These are phyloP conservation scores for Mucor irregularis DNA, from an alignment of 371 early-diverging fungal species.

Conservation along the genomic window DNA sequence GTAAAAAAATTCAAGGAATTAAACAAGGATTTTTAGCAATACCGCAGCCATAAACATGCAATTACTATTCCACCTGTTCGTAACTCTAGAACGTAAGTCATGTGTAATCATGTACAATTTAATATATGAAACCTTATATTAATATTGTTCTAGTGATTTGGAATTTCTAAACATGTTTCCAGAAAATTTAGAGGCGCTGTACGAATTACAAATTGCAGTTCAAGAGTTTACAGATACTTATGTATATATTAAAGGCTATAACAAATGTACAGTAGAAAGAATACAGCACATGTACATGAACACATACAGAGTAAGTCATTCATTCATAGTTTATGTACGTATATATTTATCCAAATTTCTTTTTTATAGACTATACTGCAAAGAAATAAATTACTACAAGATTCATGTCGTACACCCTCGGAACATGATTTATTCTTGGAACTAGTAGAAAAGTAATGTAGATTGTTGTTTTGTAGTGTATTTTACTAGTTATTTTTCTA, in stretches of 20 bases:
- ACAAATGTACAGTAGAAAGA: slow-evolving; percentile 54
- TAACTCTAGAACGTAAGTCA: slow-evolving; percentile 48
- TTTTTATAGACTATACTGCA: slow-evolving; percentile 40
- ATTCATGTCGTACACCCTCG: slow-evolving; percentile 47
- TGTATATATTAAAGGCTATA: slow-evolving; percentile 65
- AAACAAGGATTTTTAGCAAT: slow-evolving; percentile 9
- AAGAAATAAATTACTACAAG: slow-evolving; percentile 39
- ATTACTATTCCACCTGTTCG: slow-evolving; percentile 52
- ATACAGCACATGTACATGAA: slow-evolving; percentile 62
- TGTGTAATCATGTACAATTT: neutral
- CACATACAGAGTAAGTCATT: slow-evolving; percentile 33
- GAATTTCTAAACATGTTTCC: slow-evolving; percentile 60
- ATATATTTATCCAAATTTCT: neutral
- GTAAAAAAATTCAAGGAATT: no score
- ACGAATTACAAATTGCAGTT: slow-evolving; percentile 47
- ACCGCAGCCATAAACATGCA: slow-evolving; percentile 26
- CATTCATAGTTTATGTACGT: neutral
- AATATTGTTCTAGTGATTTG: slow-evolving; percentile 44
- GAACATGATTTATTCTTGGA: slow-evolving; percentile 60
- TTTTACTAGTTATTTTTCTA: neutral
- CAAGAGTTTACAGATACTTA: slow-evolving; percentile 64
- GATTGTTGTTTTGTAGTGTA: neutral
- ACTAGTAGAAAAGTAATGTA: slow-evolving; percentile 59
- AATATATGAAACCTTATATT: slow-evolving; percentile 1
- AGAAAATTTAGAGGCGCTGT: slow-evolving; percentile 50